Evolutionary conservation across 345 rosid species (phyloP).

Genomic region (Brassica rapa): DNA sequence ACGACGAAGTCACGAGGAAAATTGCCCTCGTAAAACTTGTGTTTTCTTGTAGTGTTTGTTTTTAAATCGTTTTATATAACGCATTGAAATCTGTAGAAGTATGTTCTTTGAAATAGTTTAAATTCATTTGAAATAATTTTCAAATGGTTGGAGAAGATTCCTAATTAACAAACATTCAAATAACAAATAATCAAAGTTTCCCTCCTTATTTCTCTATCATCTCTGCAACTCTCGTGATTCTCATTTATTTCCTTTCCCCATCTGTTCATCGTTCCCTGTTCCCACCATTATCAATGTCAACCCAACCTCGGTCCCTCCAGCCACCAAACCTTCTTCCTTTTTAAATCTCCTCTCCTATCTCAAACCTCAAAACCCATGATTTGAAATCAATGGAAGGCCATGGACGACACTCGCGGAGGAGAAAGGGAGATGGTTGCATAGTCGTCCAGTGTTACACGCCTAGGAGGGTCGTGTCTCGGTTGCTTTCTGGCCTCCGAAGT

Average conservation of each 20-base stretch:
- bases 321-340: constrained; percentile 15
- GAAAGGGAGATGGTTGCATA: constrained; percentile 32
- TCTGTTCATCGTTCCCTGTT: constrained; percentile 40
- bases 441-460: constrained; percentile 42
- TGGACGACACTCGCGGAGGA: constrained; percentile 27
- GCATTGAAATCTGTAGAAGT: background rate
- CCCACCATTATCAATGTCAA: constrained; percentile 45
- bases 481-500: constrained; percentile 37
- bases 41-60: too few relatives aligned
- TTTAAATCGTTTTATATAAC: background rate
- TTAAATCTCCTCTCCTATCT: constrained; percentile 18
- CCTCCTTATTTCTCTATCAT: constrained; percentile 15
- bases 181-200: constrained; percentile 3
- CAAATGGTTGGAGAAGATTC: constrained; percentile 32
- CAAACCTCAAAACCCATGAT: constrained; percentile 12
- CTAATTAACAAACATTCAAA: constrained; percentile 26
- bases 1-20: too few relatives aligned
- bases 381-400: constrained; percentile 29
- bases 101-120: background rate
- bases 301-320: constrained; percentile 35
- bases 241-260: constrained; percentile 36
- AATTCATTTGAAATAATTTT: background rate
- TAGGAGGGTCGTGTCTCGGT: constrained; percentile 28
- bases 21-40: too few relatives aligned
- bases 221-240: constrained; percentile 43